Conservation (phyloP, 176 grass and related monocot species). For the Phyllostachys edulis region DNA sequence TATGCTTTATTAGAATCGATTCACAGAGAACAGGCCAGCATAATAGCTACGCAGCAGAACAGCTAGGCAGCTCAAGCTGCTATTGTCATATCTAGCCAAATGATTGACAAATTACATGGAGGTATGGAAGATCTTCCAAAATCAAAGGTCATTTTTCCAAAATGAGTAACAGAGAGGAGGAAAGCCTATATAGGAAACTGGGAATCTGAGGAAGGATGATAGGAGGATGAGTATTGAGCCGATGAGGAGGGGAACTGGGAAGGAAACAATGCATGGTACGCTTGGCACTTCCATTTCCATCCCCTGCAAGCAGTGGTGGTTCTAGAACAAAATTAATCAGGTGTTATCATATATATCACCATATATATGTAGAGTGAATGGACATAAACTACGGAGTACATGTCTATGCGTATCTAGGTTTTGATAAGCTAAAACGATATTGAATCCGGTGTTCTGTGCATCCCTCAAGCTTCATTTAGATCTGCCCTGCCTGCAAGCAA, state of each 20-base stretch:
- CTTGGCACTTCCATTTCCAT: neutral
- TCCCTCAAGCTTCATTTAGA: no score
- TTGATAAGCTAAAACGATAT: no score
- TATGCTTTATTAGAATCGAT: neutral
- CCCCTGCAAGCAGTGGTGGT: neutral
- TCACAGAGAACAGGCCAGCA: neutral
- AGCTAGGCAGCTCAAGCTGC: neutral
- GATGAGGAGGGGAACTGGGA: neutral
- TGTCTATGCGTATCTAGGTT: no score
- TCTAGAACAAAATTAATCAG: no score
- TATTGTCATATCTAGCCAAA: neutral
- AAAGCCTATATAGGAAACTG: neutral
- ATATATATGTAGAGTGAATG: no score
- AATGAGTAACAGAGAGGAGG: neutral
- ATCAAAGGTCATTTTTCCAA: neutral
- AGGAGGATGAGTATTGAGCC: neutral
- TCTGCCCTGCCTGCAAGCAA: neutral
- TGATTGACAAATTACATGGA: neutral
- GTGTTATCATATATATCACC: no score
- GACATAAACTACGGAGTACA: no score
- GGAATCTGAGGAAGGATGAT: neutral
- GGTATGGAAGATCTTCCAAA: neutral
- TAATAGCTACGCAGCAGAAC: neutral
- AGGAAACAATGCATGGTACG: constrained; percentile 2
- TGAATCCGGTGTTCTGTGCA: no score